These are phyloP conservation scores for Pelagomonas calceolata DNA, from an alignment of 108 stramenopile species.

Conservation along the genomic window DNA sequence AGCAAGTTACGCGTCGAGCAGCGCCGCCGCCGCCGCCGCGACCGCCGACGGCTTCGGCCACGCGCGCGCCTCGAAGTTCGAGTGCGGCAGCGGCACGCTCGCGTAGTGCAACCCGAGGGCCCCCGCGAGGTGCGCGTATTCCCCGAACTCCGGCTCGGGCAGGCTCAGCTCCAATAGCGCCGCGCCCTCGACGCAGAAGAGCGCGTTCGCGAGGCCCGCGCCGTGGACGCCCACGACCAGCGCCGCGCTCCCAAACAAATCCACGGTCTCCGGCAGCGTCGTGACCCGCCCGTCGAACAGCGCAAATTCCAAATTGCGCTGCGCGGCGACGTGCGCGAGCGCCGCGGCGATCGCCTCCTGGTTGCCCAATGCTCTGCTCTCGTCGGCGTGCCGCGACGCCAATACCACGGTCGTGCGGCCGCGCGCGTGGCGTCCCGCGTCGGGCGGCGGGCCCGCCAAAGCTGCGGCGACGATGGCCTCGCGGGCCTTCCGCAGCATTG, in stretches of 20 bases:
- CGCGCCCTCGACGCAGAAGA: conserved; percentile 2
- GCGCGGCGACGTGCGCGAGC: not conserved
- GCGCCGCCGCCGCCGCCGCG: not conserved
- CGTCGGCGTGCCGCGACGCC: not conserved
- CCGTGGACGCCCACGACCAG: conserved; percentile 8
- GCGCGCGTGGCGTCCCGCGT: not conserved
- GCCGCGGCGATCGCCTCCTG: not conserved
- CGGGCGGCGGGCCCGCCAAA: not conserved
- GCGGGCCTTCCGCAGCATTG: not conserved
- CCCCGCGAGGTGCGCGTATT: not conserved
- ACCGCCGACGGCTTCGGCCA: not conserved
- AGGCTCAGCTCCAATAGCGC: conserved; percentile 3
- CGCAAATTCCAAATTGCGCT: not conserved
- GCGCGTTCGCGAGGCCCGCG: conserved; percentile 8
- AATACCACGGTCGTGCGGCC: not conserved
- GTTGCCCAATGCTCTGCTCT: not conserved
- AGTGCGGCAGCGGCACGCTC: not conserved
- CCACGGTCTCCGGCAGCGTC: not conserved
- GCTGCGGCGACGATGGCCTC: not conserved
- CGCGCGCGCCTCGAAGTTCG: not conserved
- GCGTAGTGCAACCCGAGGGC: not conserved
- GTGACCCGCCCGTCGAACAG: not conserved
- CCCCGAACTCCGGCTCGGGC: conserved; percentile 4
- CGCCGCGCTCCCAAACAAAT: not conserved
- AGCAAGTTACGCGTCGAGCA: not conserved